Conservation (phyloP, 225 moss, liverwort and hornwort genomes). For the Lunularia cruciata region DNA sequence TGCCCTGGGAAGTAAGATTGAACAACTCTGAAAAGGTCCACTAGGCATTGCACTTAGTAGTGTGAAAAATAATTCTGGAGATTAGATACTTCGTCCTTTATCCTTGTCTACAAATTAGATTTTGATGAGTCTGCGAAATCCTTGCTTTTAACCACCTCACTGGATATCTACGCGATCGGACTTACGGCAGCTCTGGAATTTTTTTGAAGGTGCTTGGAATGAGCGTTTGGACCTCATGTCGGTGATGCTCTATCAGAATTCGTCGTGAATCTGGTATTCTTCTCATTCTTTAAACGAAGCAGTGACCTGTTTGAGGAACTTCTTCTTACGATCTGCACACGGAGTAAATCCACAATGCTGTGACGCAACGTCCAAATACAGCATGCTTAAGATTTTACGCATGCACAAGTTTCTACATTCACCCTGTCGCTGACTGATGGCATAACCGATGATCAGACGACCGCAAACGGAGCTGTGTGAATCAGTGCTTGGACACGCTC, state of each 20-base stretch:
- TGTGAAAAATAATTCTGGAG: no score
- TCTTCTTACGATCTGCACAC: no score
- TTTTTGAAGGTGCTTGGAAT: conserved; percentile 65
- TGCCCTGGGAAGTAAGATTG: conserved; percentile 40
- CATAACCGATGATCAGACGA: conserved; percentile 39
- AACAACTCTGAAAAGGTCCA: not conserved
- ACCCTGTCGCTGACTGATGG: not conserved
- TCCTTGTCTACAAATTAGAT: no score
- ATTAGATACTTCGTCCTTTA: not conserved
- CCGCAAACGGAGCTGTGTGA: conserved; percentile 81
- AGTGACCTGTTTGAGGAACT: not conserved
- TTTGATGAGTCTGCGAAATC: not conserved
- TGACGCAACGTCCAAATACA: no score
- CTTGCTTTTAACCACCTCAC: not conserved
- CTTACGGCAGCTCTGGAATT: no score
- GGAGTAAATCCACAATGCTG: no score
- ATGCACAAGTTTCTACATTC: no score
- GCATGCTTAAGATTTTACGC: no score
- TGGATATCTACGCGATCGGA: no score
- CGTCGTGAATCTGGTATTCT: conserved; percentile 72
- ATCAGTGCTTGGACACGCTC: conserved; percentile 85
- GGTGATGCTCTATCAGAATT: conserved; percentile 71
- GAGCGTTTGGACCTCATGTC: conserved; percentile 83
- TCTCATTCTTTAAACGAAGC: not conserved
- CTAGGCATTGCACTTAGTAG: no score